Evolutionary conservation across 2,329 filamentous ascomycete genomes (phyloP).

Genomic region (Geosmithia flava): DNA sequence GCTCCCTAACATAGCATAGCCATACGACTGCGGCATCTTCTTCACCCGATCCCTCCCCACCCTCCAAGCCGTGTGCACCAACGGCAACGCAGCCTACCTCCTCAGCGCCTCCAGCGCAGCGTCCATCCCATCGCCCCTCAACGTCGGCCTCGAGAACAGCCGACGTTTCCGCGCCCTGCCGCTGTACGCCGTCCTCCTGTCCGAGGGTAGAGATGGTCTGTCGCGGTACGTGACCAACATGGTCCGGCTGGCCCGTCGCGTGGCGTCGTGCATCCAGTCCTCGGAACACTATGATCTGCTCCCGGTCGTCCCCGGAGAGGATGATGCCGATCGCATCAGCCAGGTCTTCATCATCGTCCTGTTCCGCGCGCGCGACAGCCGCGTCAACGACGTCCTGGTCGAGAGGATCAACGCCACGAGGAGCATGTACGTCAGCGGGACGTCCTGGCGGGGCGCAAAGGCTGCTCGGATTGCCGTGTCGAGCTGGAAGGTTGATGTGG

Average conservation of each 20-base stretch:
- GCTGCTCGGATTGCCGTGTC: conserved; percentile 78
- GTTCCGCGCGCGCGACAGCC: conserved; percentile 56
- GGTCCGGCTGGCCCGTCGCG: conserved; percentile 50
- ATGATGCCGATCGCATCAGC: conserved; percentile 18
- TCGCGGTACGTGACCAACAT: conserved; percentile 59
- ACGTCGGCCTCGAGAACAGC: conserved; percentile 84
- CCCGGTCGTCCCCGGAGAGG: conserved; percentile 34
- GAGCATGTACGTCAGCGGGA: conserved; percentile 74
- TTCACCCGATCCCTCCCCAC: conserved; percentile 52
- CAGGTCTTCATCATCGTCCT: conserved; percentile 51
- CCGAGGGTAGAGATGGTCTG: conserved; percentile 62
- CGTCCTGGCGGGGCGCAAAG: conserved; percentile 58
- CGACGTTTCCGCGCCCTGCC: conserved; percentile 84
- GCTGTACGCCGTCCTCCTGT: conserved; percentile 67
- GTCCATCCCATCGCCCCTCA: conserved; percentile 64
- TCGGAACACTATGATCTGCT: conserved; percentile 56
- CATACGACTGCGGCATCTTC: conserved; percentile 89
- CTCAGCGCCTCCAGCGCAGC: conserved; percentile 14
- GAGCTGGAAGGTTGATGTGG: conserved; percentile 67
- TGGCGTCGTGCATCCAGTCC: too few relatives aligned
- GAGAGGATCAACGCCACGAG: conserved; percentile 59
- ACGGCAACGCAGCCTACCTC: conserved; percentile 79
- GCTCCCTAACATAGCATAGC: conserved; percentile 26
- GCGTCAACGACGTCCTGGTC: conserved; percentile 54
- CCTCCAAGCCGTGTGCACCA: conserved; percentile 57